Conservation (phyloP, 2,329 filamentous ascomycete species). For the Coniochaeta ligniaria region DNA sequence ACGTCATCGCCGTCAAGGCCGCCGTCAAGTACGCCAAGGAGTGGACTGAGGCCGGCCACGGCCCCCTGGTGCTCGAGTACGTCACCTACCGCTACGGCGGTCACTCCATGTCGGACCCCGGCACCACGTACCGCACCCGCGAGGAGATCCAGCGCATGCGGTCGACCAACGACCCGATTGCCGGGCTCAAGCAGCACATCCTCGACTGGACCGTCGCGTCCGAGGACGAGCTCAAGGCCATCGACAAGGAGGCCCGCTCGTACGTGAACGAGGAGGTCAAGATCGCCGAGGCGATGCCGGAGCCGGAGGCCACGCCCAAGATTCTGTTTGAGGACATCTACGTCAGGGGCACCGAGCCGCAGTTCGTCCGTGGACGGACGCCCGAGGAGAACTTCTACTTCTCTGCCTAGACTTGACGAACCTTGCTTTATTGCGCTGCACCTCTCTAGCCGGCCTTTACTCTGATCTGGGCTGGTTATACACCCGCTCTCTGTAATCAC, state of each 20-base stretch:
- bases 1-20: slow-evolving; percentile 94
- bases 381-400: slow-evolving; percentile 95
- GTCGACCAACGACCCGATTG: slow-evolving; percentile 96
- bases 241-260: slow-evolving; percentile 88
- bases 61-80: slow-evolving; percentile 94
- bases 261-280: slow-evolving; percentile 87
- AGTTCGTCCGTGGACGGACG: slow-evolving; percentile 80
- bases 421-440: neutral
- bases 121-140: slow-evolving; percentile 97
- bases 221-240: slow-evolving; percentile 91
- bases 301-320: slow-evolving; percentile 69
- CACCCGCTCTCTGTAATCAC: neutral
- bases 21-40: slow-evolving; percentile 92
- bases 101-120: slow-evolving; percentile 99
- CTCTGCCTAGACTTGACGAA: slow-evolving; percentile 24
- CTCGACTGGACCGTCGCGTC: slow-evolving; percentile 87
- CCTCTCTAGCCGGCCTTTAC: neutral
- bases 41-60: slow-evolving; percentile 75
- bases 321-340: slow-evolving; percentile 97
- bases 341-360: slow-evolving; percentile 77
- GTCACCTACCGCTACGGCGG: slow-evolving; percentile 99
- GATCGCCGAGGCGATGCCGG: slow-evolving; percentile 78
- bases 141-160: slow-evolving; percentile 99
- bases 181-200: slow-evolving; percentile 95
- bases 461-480: neutral